Percentiles rank a stretch among this genome's conserved stretches.
Conservation (phyloP, 2,329 filamentous ascomycete species). For the Botrytis tulipae region DNA sequence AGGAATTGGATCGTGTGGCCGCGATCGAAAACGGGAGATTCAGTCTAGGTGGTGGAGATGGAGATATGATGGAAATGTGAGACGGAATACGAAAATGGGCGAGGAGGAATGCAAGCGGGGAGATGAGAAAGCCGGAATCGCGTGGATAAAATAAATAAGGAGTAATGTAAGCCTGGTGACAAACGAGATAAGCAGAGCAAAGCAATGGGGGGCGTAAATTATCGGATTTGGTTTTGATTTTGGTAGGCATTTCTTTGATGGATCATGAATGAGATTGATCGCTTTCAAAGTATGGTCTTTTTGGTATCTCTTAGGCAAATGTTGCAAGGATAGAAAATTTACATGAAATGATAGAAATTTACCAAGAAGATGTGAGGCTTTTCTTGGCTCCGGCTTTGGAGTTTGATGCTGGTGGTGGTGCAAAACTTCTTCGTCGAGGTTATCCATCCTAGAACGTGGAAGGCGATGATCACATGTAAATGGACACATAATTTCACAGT, state of each 20-base stretch:
- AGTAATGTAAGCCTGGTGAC: conserved; percentile 7
- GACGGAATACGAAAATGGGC: not conserved
- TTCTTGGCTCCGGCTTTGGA: not conserved
- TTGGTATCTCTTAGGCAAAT: conserved; percentile 3
- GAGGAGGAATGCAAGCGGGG: not conserved
- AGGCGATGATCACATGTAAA: not conserved
- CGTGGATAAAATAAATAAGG: not conserved
- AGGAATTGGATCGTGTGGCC: conserved; percentile 82
- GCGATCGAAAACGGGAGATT: conserved; percentile 89
- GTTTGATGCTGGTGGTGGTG: not conserved
- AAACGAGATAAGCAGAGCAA: not conserved
- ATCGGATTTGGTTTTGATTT: conserved; percentile 6
- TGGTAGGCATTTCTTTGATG: conserved; percentile 2
- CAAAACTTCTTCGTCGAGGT: no score
- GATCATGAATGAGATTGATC: conserved; percentile 14
- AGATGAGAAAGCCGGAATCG: not conserved
- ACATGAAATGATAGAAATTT: not conserved
- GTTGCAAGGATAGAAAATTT: conserved; percentile 6
- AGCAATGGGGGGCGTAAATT: not conserved
- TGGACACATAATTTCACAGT: not conserved
- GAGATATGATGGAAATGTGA: conserved; percentile 44
- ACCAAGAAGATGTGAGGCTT: not conserved
- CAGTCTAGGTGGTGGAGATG: conserved; percentile 58
- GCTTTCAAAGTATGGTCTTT: not conserved
- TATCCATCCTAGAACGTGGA: not conserved